A percentile compares a stretch with the other conserved stretches of the same genome.
These are phyloP conservation scores for Xylariaceae sp. DNA, from an alignment of 2,329 filamentous ascomycete genomes.

Conservation along the genomic window DNA sequence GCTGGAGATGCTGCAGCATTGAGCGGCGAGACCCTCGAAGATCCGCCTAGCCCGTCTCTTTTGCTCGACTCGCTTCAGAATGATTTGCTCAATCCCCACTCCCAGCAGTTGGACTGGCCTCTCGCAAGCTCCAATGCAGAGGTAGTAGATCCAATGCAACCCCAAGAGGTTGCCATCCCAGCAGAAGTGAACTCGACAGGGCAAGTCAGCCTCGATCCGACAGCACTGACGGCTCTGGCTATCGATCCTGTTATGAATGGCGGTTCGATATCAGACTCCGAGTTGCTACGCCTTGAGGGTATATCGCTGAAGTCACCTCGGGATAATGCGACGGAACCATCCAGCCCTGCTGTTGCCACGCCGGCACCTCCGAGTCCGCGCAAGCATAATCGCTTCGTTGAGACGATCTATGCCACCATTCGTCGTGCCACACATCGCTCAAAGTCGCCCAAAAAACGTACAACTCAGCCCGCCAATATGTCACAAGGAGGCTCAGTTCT, in stretches of 20 bases:
- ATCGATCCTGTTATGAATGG: slow-evolving; percentile 30
- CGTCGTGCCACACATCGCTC: slow-evolving; percentile 26
- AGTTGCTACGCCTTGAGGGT: slow-evolving; percentile 43
- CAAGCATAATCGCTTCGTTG: slow-evolving; percentile 27
- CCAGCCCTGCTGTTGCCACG: slow-evolving; percentile 28
- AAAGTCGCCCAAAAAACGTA: slow-evolving; percentile 16
- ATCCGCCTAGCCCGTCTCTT: slow-evolving; percentile 32
- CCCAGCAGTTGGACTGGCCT: slow-evolving; percentile 22
- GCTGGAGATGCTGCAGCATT: slow-evolving; percentile 23
- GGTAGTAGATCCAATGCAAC: slow-evolving; percentile 9
- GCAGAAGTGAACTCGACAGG: slow-evolving; percentile 9
- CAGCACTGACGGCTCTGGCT: slow-evolving; percentile 17
- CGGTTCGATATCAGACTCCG: slow-evolving; percentile 44
- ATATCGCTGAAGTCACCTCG: slow-evolving; percentile 39
- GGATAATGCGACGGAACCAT: slow-evolving; percentile 24
- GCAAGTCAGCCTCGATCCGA: slow-evolving; percentile 15
- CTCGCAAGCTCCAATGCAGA: slow-evolving; percentile 17
- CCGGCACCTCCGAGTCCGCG: slow-evolving; percentile 22
- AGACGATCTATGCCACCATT: slow-evolving; percentile 28
- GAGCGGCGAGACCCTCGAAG: slow-evolving; percentile 22
- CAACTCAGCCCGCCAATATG: slow-evolving; percentile 11
- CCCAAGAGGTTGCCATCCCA: slow-evolving; percentile 12
- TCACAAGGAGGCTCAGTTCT: slow-evolving; percentile 16
- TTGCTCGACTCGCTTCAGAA: slow-evolving; percentile 29
- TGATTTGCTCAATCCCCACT: slow-evolving; percentile 19